These are phyloP conservation scores for Paraphaeosphaeria sporulosa DNA, from an alignment of 2,329 filamentous ascomycete species.

Conservation along the genomic window DNA sequence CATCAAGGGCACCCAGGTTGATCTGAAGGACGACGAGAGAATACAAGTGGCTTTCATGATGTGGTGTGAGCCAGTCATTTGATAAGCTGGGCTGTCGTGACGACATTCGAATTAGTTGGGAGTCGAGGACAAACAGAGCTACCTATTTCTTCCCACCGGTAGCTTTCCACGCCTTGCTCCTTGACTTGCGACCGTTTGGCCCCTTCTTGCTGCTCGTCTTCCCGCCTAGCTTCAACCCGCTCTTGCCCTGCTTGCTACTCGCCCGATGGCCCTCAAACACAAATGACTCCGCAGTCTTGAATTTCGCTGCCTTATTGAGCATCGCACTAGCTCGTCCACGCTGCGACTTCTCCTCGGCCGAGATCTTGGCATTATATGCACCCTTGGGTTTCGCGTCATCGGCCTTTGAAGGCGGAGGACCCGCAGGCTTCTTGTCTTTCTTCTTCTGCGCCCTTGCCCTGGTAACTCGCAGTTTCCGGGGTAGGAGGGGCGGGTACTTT, in stretches of 20 bases:
- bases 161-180: conserved; percentile 57
- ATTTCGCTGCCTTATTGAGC: conserved; percentile 72
- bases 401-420: conserved; percentile 26
- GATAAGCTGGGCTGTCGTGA: background rate
- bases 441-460: conserved; percentile 75
- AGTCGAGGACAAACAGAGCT: background rate
- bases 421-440: conserved; percentile 41
- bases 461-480: conserved; percentile 82
- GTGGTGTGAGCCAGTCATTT: background rate
- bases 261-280: conserved; percentile 85
- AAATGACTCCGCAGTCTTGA: conserved; percentile 71
- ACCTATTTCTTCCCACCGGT: conserved; percentile 36
- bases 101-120: background rate
- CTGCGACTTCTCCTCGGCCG: conserved; percentile 72
- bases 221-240: conserved; percentile 67
- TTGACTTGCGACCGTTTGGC: conserved; percentile 53
- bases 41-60: background rate
- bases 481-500: conserved; percentile 94
- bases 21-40: background rate
- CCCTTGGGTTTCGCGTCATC: conserved; percentile 39
- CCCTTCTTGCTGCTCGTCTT: conserved; percentile 50
- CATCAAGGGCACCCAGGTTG: background rate
- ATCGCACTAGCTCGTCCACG: conserved; percentile 78
- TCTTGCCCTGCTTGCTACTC: conserved; percentile 69
- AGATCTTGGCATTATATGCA: conserved; percentile 74